Evolutionary conservation across 805 yeast genomes (phyloP), one percentile per base, ranked within the genome.

Genomic region (Novakomyces olei): DNA sequence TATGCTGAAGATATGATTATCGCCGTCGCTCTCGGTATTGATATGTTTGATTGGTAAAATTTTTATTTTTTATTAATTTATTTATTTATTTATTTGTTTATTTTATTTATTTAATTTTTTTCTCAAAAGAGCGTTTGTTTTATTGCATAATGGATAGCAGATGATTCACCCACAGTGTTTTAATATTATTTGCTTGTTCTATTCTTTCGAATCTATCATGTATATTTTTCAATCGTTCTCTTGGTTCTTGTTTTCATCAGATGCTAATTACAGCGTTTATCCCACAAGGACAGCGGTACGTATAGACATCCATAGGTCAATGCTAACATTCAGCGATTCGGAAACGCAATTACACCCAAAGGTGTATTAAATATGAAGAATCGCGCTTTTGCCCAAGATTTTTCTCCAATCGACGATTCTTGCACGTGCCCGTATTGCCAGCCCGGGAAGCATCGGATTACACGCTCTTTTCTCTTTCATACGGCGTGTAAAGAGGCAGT

Each of bases 1-100:
- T 59, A 59, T 34, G 64, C 64, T 5, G 63, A 58, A 37, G 63
- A 58, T 37, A 42, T 58, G 38, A 57, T 58, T 4, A 64, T 58
- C 5, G 51, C 58, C 1, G 64, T 58, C 4, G 63, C 63, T 2
- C 47, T 58, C 26, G 63, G 63, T 1, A 63, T 62, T 2, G 63
- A 58, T 37, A 43, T 58, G 48, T 58, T 58, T 41, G 63, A 58
- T 37, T 59, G 63, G n/a, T n/a, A n/a, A n/a, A n/a, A n/a, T n/a
- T n/a, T n/a, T n/a, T n/a, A n/a, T n/a, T n/a, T n/a, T n/a, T n/a
- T n/a, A n/a, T n/a, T n/a, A n/a, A n/a, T n/a, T n/a, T n/a, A n/a
- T n/a, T n/a, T n/a, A n/a, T n/a, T n/a, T n/a, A n/a, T n/a, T n/a
- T n/a, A n/a, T n/a, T n/a, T n/a, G n/a, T n/a, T n/a, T n/a, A n/a